Evolutionary conservation across 805 yeast genomes (phyloP).

Genomic region (Wickerhamomyces hampshirensis): DNA sequence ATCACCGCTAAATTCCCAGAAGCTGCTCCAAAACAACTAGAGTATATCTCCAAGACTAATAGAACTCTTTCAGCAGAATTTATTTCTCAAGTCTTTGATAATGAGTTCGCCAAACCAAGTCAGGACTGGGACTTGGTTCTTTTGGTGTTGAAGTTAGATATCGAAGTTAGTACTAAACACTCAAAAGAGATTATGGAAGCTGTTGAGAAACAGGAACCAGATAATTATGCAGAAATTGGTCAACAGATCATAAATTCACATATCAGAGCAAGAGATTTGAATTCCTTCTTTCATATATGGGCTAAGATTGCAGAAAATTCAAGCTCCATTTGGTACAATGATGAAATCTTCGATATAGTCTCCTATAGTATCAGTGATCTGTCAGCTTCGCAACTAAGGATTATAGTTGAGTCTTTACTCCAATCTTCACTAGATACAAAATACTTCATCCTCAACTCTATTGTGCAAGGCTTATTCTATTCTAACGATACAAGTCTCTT

Average conservation of each 20-base stretch:
- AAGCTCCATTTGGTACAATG: constrained; percentile 13
- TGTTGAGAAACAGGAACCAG: constrained; percentile 5
- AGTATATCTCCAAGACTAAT: constrained; percentile 43
- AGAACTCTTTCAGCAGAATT: constrained; percentile 51
- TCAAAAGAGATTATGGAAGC: constrained; percentile 29
- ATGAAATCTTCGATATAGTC: constrained; percentile 31
- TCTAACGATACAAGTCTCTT: constrained; percentile 27
- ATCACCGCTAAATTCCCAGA: constrained; percentile 35
- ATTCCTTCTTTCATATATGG: constrained; percentile 46
- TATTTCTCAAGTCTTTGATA: constrained; percentile 38
- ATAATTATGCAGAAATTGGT: constrained; percentile 18
- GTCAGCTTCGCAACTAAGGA: constrained; percentile 42
- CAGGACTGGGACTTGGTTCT: constrained; percentile 44
- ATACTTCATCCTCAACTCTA: constrained; percentile 25
- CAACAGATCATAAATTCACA: constrained; percentile 40
- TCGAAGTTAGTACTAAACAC: constrained; percentile 50
- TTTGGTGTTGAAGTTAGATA: constrained; percentile 47
- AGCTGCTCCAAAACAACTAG: constrained; percentile 39
- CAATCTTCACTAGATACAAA: constrained; percentile 10
- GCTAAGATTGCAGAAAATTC: constrained; percentile 11
- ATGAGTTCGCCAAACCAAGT: constrained; percentile 42
- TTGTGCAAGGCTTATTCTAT: constrained; percentile 38
- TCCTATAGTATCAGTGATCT: constrained; percentile 38
- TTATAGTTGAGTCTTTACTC: constrained; percentile 21
- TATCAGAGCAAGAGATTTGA: constrained; percentile 54